Evolutionary conservation across 768 basidiomycete genomes (phyloP).

Genomic region (Lentinus tigrinus): DNA sequence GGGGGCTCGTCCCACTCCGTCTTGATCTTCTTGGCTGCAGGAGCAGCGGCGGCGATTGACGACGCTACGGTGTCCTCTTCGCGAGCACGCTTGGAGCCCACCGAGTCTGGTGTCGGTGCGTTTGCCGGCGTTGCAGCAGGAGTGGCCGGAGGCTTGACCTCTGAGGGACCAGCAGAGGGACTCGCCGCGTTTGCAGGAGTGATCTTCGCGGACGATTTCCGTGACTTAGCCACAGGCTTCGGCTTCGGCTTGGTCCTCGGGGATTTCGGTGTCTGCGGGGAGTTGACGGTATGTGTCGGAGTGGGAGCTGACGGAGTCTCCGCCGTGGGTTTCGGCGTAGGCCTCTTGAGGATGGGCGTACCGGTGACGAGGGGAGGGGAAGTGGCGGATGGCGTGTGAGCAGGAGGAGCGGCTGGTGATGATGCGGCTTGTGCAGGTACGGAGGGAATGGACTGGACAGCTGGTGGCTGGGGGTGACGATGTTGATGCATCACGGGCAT

Average conservation of each 20-base stretch:
- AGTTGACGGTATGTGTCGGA: slow-evolving; percentile 40
- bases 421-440: slow-evolving; percentile 27
- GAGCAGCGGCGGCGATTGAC: neutral
- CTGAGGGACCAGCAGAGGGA: slow-evolving; percentile 35
- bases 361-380: slow-evolving; percentile 8
- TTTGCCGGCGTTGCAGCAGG: slow-evolving; percentile 19
- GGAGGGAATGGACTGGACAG: slow-evolving; percentile 26
- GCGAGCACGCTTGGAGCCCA: slow-evolving; percentile 47
- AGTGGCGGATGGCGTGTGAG: neutral
- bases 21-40: slow-evolving; percentile 54
- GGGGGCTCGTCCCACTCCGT: slow-evolving; percentile 68
- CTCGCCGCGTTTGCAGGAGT: slow-evolving; percentile 28
- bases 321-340: slow-evolving; percentile 11
- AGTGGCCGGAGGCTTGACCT: slow-evolving; percentile 17
- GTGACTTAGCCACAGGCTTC: slow-evolving; percentile 21
- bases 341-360: slow-evolving; percentile 20
- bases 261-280: slow-evolving; percentile 70
- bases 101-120: slow-evolving; percentile 19
- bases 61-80: slow-evolving; percentile 41
- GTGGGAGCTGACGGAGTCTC: slow-evolving; percentile 17
- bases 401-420: slow-evolving; percentile 2
- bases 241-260: slow-evolving; percentile 63
- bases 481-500: no score
- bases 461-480: neutral
- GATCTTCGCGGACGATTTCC: slow-evolving; percentile 31